Evolutionary conservation across 306 rosid genomes (phyloP).

Genomic region (Leucaena leucocephala): DNA sequence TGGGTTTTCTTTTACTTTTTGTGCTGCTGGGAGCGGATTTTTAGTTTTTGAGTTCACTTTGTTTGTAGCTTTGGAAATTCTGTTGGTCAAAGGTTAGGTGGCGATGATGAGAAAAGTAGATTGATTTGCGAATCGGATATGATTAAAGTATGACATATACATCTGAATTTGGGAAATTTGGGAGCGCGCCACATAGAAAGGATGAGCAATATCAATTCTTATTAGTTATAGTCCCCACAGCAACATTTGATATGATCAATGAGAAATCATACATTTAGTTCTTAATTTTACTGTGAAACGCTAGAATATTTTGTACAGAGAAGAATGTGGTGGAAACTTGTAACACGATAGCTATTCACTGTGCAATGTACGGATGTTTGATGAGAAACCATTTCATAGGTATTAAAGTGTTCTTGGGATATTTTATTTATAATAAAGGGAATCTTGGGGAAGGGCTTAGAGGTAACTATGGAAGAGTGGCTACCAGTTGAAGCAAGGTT

Average conservation of each 20-base stretch:
- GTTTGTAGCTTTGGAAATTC: conserved; percentile 44
- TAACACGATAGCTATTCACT: too few species aligned
- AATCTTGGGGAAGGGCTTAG: not conserved
- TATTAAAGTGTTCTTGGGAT: conserved; percentile 13
- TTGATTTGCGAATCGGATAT: conserved; percentile 37
- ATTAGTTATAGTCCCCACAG: too few species aligned
- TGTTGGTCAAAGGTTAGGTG: conserved; percentile 31
- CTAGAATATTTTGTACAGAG: too few species aligned
- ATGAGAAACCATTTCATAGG: not conserved
- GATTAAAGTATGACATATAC: not conserved
- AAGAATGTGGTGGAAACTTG: too few species aligned
- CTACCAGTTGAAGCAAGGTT: conserved; percentile 29
- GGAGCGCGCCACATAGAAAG: not conserved
- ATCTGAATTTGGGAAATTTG: conserved; percentile 53
- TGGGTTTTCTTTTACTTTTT: conserved; percentile 50
- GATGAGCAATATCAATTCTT: too few species aligned
- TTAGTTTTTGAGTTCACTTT: conserved; percentile 14
- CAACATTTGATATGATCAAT: too few species aligned
- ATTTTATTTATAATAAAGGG: not conserved
- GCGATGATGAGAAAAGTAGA: conserved; percentile 19
- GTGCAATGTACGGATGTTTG: too few species aligned
- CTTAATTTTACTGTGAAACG: too few species aligned
- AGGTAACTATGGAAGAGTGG: not conserved
- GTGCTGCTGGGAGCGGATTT: conserved; percentile 32
- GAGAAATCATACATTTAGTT: too few species aligned